Base-by-base conservation (phyloP, 192 early-diverging fungal species). In the Geranomyces michiganensis region DNA sequence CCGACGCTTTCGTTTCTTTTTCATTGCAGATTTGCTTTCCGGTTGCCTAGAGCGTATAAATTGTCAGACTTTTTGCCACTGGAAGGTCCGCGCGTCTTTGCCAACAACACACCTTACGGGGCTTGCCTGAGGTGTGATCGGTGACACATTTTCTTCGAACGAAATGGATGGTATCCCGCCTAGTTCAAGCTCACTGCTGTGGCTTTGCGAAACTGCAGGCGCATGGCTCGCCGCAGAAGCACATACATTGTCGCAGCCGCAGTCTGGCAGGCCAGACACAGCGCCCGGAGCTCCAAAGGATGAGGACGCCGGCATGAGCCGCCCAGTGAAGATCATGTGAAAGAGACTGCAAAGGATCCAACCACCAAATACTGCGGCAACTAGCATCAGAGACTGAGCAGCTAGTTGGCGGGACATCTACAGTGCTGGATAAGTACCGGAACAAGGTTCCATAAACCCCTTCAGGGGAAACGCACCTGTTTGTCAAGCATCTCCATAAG, bases 1-100 rank as follows among this genome's bases (percentile, higher is more conserved):
- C 30, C 70, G 59, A 19, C 70, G 70, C 36, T 72, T 72, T 15
- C 70, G 59, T 55, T 72, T 72, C 47, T 72, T 72, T 27, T 72
- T 72, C 1, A 45, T 10, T 14, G 49, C 19, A 17, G 31, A 36
- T 36, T 68, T 68, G 29, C 45, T 68, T 4, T 68, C 68, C 32
- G 43, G 26, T 29, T 19, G 51, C 17, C 31, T 31, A 43, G 19
- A 41, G 24, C 17, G 31, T 12, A 5, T 9, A 1, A 4, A 21
- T 48, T 8, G 33, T 21, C 45, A 41, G 30, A 0, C 1, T 44
- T 46, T 41, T 19, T 41, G 41, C 15, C 19, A 24, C 6, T 7
- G 24, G 5, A 7, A 29, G 17, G 58, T 3, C n/a, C 32, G 44
- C 14, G 5, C 41, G 44, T 14, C 19, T 26, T 44, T n/a, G 22